Percentiles rank a stretch among this genome's conserved stretches.
phyloP scores from a whole-genome alignment of 805 yeast species.

The Wickerhamiella qilinensis region DNA sequence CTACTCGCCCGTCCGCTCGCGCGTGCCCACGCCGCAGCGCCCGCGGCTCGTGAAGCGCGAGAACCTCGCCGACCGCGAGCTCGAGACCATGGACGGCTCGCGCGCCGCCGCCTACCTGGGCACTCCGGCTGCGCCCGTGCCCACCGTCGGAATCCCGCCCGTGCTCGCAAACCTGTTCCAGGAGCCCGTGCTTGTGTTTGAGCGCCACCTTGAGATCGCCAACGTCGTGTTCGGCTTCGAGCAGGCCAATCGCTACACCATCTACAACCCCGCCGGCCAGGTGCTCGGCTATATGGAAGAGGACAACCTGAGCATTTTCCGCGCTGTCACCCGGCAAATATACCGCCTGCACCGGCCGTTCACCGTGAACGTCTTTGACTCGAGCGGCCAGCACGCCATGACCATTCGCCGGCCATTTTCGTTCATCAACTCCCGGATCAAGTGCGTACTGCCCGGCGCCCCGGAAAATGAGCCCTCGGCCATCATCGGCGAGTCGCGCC shows the following conservation, averaged over 20 bases:
- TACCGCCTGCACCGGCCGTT: slow-evolving; percentile 73
- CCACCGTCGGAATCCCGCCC: slow-evolving; percentile 6
- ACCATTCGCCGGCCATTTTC: slow-evolving; percentile 68
- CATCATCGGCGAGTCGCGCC: slow-evolving; percentile 71
- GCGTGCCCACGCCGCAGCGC: slow-evolving; percentile 8
- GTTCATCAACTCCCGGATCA: slow-evolving; percentile 76
- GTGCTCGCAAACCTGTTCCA: slow-evolving; percentile 45
- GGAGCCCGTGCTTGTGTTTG: slow-evolving; percentile 76
- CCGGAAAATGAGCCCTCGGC: slow-evolving; percentile 29
- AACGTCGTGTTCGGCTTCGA: slow-evolving; percentile 79
- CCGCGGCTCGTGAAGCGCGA: slow-evolving; percentile 2
- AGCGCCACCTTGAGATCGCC: slow-evolving; percentile 78
- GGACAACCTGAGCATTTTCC: slow-evolving; percentile 52
- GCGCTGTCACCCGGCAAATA: slow-evolving; percentile 66
- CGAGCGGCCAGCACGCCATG: slow-evolving; percentile 21
- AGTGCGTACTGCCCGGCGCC: slow-evolving; percentile 42
- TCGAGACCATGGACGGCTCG: not conserved
- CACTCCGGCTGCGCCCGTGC: slow-evolving; percentile 1
- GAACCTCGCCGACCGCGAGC: not conserved
- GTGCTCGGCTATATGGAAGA: slow-evolving; percentile 72
- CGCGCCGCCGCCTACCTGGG: slow-evolving; percentile 2
- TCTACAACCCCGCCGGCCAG: slow-evolving; percentile 59
- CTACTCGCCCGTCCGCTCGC: slow-evolving; percentile 10
- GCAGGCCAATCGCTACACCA: slow-evolving; percentile 63
- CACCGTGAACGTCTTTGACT: slow-evolving; percentile 23